Percentiles rank a stretch among this genome's conserved stretches.
Evolutionary conservation across 495 filamentous ascomycete genomes (phyloP).

Genomic region (Umbilicaria muhlenbergii): DNA sequence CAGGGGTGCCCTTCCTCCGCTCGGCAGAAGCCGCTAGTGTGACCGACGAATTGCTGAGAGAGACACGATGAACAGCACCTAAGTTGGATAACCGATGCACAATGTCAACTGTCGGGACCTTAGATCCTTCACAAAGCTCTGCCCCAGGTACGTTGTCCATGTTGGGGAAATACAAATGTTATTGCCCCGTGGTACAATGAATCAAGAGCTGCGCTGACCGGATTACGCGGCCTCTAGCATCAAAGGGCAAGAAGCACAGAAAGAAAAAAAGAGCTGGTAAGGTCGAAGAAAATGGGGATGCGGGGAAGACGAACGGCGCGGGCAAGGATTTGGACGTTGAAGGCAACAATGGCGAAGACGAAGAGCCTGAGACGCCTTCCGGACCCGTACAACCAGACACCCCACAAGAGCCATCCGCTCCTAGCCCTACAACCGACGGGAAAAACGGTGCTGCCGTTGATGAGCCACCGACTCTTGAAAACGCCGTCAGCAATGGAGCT

Average conservation of each 20-base stretch:
- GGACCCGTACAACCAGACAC: conserved; percentile 5
- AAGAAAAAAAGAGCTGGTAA: conserved; percentile 42
- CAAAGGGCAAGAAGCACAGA: conserved; percentile 48
- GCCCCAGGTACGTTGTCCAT: conserved; percentile 14
- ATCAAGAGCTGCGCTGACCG: background rate
- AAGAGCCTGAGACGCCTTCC: conserved; percentile 5
- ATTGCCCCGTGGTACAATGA: background rate
- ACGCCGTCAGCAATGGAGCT: conserved; percentile 11
- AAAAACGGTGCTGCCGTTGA: background rate
- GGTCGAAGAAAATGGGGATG: conserved; percentile 13
- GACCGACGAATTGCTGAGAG: too few species aligned
- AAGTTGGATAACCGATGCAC: background rate
- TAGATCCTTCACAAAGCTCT: conserved; percentile 11
- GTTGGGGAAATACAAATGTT: background rate
- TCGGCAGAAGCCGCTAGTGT: too few species aligned
- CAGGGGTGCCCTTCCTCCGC: too few species aligned
- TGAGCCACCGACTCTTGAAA: background rate
- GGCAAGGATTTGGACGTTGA: conserved; percentile 11
- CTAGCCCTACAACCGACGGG: conserved; percentile 1
- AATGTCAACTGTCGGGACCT: conserved; percentile 15
- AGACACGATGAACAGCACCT: too few species aligned
- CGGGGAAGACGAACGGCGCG: conserved; percentile 18
- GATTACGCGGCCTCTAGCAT: background rate
- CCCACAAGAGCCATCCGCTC: conserved; percentile 9
- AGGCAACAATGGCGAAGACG: conserved; percentile 10